phyloP scores from a whole-genome alignment of 2,329 filamentous ascomycete genomes.

The Apiospora saccharicola region DNA sequence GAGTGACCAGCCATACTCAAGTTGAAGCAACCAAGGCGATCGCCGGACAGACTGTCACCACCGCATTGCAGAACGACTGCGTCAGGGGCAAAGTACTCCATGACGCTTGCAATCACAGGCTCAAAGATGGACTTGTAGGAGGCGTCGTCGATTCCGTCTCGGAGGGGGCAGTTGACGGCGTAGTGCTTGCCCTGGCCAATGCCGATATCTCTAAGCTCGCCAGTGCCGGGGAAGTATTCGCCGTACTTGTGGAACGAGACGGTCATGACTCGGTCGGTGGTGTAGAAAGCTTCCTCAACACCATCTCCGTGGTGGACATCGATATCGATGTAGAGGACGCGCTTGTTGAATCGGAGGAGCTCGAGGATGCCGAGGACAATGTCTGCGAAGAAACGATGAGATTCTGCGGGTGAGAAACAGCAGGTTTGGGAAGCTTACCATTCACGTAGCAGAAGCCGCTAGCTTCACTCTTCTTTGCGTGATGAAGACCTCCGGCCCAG shows the following conservation, averaged over 20 bases:
- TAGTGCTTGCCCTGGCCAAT: constrained; percentile 90
- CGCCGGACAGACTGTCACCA: constrained; percentile 91
- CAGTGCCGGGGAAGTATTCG: constrained; percentile 93
- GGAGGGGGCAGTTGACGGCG: constrained; percentile 87
- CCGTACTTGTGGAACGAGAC: constrained; percentile 97
- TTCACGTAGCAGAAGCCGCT: constrained; percentile 99
- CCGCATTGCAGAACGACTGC: constrained; percentile 97
- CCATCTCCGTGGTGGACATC: constrained; percentile 95
- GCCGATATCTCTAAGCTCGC: constrained; percentile 84
- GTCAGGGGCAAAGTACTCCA: constrained; percentile 86
- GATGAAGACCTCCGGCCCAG: constrained; percentile 96
- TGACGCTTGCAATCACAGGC: constrained; percentile 84
- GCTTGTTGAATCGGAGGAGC: constrained; percentile 86
- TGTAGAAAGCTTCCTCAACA: constrained; percentile 93
- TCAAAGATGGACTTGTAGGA: constrained; percentile 93
- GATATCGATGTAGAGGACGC: constrained; percentile 97
- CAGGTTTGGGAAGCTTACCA: constrained; percentile 59
- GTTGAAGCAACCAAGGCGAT: constrained; percentile 96
- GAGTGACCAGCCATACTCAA: constrained; percentile 96
- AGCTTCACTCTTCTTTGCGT: constrained; percentile 96
- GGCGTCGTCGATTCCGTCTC: constrained; percentile 89
- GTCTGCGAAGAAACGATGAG: constrained; percentile 67
- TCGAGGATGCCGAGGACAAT: constrained; percentile 96
- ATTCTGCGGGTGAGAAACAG: neutral
- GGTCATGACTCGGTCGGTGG: constrained; percentile 90